phyloP scores from a whole-genome alignment of 129 eudicot genomes.

The Chrysanthemum seticuspe region DNA sequence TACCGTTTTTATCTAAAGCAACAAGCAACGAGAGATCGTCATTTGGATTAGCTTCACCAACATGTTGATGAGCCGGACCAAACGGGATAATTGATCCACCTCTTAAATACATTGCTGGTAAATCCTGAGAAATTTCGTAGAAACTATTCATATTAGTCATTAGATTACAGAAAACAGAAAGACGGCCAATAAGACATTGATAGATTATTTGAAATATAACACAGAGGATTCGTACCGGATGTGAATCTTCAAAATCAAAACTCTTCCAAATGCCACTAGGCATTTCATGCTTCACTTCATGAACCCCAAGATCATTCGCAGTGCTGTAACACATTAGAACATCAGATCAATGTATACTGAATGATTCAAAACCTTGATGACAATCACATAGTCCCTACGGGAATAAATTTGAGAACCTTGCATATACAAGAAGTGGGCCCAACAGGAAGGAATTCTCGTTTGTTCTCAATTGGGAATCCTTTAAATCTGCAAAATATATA shows the following conservation, averaged over 20 bases:
- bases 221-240: constrained; percentile 55
- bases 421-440: constrained; percentile 87
- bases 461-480: constrained; percentile 55
- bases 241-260: constrained; percentile 91
- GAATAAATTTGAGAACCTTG: constrained; percentile 49
- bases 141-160: constrained; percentile 4
- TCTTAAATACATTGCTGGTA: constrained; percentile 72
- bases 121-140: constrained; percentile 48
- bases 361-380: neutral
- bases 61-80: constrained; percentile 76
- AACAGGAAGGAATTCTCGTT: constrained; percentile 75
- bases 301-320: constrained; percentile 44
- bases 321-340: constrained; percentile 47
- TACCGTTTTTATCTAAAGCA: constrained; percentile 84
- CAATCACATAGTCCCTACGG: neutral
- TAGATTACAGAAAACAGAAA: neutral
- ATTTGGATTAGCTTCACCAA: constrained; percentile 67
- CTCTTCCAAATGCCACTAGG: constrained; percentile 87
- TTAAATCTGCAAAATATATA: constrained; percentile 55
- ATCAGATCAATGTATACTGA: constrained; percentile 8
- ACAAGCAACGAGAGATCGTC: constrained; percentile 80
- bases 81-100: constrained; percentile 94
- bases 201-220: neutral
- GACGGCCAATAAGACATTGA: neutral
- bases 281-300: constrained; percentile 57